These are phyloP conservation scores for Fusarium goolgardi DNA, from an alignment of 2,329 filamentous ascomycete species.

Conservation along the genomic window DNA sequence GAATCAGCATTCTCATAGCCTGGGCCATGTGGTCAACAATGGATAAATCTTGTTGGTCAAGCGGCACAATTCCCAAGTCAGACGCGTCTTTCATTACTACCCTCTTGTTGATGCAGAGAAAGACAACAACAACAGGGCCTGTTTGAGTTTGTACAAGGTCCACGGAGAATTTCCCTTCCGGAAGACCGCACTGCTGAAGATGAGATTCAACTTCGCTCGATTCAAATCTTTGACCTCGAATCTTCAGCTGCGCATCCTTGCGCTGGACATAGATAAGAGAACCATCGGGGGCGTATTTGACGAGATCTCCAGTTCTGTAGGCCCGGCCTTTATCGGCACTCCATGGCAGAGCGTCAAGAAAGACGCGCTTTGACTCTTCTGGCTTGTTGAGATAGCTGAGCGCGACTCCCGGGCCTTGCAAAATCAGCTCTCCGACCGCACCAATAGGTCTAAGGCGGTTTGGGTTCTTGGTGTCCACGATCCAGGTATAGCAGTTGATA, in stretches of 20 bases:
- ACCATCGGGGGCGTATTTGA: not conserved
- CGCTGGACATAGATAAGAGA: not conserved
- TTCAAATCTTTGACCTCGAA: not conserved
- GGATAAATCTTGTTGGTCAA: too few relatives aligned
- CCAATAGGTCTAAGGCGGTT: not conserved
- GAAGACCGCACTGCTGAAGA: too few relatives aligned
- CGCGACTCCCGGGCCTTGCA: not conserved
- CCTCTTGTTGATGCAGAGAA: too few relatives aligned
- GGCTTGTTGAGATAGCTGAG: constrained; percentile 2
- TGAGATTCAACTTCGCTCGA: not conserved
- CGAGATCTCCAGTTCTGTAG: not conserved
- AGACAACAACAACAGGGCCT: too few relatives aligned
- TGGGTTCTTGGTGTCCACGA: not conserved
- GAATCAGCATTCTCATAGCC: too few relatives aligned
- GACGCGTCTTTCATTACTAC: too few relatives aligned
- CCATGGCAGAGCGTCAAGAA: not conserved
- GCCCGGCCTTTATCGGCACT: not conserved
- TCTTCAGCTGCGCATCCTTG: not conserved
- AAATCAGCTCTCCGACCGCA: not conserved
- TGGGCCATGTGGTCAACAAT: too few relatives aligned
- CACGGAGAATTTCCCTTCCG: too few relatives aligned
- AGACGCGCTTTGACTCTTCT: not conserved
- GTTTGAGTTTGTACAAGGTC: too few relatives aligned
- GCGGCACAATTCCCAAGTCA: too few relatives aligned
- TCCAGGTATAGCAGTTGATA: not conserved